phyloP scores from a whole-genome alignment of 768 basidiomycete species.

The Boletus vermiculosoides region DNA sequence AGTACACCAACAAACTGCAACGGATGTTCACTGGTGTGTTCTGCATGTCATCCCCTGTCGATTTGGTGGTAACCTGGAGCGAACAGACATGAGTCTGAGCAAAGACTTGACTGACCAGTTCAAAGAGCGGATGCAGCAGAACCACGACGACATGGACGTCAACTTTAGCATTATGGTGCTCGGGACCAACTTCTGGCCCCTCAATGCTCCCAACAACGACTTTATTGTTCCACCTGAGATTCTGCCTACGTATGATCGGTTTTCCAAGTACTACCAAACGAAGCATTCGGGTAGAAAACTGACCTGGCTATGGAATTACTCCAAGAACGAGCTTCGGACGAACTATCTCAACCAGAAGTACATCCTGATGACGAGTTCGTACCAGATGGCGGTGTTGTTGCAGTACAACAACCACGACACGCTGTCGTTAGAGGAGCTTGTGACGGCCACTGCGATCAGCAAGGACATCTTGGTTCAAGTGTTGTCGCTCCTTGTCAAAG shows the following conservation, averaged over 20 bases:
- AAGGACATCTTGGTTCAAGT: constrained; percentile 77
- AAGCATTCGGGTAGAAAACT: constrained; percentile 94
- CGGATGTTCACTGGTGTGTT: constrained; percentile 90
- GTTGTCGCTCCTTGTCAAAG: constrained; percentile 70
- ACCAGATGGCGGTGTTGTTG: constrained; percentile 91
- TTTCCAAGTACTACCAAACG: constrained; percentile 89
- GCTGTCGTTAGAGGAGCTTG: constrained; percentile 76
- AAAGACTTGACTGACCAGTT: constrained; percentile 95
- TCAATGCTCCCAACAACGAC: constrained; percentile 78
- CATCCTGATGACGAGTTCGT: constrained; percentile 92
- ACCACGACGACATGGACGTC: constrained; percentile 83
- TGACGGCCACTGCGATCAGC: constrained; percentile 73
- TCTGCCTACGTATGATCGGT: constrained; percentile 82
- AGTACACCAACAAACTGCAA: constrained; percentile 94
- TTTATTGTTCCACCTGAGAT: constrained; percentile 90
- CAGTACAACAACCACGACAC: constrained; percentile 94
- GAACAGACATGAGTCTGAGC: constrained; percentile 88
- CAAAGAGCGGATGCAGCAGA: constrained; percentile 88
- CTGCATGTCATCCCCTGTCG: not conserved
- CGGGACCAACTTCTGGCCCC: constrained; percentile 95
- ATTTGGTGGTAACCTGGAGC: constrained; percentile 3
- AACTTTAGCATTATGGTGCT: constrained; percentile 93
- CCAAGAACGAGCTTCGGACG: constrained; percentile 93
- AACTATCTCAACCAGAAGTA: constrained; percentile 94
- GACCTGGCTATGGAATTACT: constrained; percentile 98